Evolutionary conservation across 805 yeast species (phyloP).

Genomic region (Jamesozyma lodderae): DNA sequence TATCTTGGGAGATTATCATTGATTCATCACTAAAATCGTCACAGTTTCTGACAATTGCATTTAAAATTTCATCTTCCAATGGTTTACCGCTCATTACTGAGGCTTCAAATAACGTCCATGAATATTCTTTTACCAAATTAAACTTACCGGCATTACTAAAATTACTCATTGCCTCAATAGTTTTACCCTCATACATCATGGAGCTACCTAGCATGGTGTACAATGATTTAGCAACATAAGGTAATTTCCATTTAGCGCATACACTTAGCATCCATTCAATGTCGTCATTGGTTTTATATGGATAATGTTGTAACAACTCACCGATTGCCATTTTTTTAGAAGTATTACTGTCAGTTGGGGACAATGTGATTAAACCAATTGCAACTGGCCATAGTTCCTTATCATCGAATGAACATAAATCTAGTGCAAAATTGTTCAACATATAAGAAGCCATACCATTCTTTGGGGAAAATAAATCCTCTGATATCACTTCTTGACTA

Average conservation of each 20-base stretch:
- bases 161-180: constrained; percentile 55
- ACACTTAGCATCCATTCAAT: constrained; percentile 69
- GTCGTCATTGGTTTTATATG: constrained; percentile 62
- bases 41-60: constrained; percentile 38
- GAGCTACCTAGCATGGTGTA: constrained; percentile 42
- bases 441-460: constrained; percentile 39
- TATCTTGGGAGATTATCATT: constrained; percentile 19
- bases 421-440: constrained; percentile 26
- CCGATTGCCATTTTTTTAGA: constrained; percentile 35
- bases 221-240: constrained; percentile 48
- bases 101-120: constrained; percentile 58
- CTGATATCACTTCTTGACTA: constrained; percentile 10
- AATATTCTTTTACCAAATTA: constrained; percentile 39
- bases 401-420: constrained; percentile 25
- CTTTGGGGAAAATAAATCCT: constrained; percentile 27
- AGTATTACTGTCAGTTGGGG: constrained; percentile 36
- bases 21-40: constrained; percentile 10
- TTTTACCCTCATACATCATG: constrained; percentile 44
- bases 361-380: constrained; percentile 48
- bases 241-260: constrained; percentile 57
- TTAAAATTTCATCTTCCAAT: constrained; percentile 47
- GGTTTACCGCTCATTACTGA: constrained; percentile 44
- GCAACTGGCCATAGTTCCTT: constrained; percentile 57
- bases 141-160: constrained; percentile 55
- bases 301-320: constrained; percentile 50